Base-by-base conservation (phyloP, 73 alveolate species). In the Breviolum minutum region DNA sequence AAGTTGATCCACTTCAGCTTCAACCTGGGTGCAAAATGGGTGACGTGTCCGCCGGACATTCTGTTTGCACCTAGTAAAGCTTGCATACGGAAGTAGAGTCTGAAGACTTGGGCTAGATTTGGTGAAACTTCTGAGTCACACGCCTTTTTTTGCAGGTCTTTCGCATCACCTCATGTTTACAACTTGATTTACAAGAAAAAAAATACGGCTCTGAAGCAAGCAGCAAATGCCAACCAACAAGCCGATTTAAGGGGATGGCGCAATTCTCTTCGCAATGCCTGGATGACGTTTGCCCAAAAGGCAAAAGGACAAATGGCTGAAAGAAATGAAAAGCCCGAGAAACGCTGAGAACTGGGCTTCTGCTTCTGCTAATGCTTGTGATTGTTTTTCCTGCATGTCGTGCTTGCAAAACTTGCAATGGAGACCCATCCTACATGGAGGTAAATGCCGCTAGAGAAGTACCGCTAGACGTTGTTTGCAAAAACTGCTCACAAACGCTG, bases 1-100 rank as follows among this genome's bases (percentile, higher is more conserved):
- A 74, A 88, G 85, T 60, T 88, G 95, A 69, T 88, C 86, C 26
- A 88, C 95, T 68, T 88, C 95, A 8, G 95, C 95, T 88, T 88
- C 85, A 8, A 88, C 95, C 95, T 88, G 26, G 7, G n/a, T 40
- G 54, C 3, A 8, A n/a, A 71, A 0, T 66, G 16, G 76, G 2
- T 4, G 0, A 66, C 26, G 16, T 20, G 81, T 71, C 81, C 4
- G 76, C 54, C 54, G 54, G 54, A 40, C 54, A 3, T 40, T n/a
- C n/a, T n/a, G n/a, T n/a, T n/a, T n/a, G n/a, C n/a, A n/a, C n/a
- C n/a, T n/a, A n/a, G n/a, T n/a, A n/a, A n/a, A n/a, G 54, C 54
- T 40, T 0, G 54, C 54, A 40, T 40, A 40, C 54, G 3, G 54
- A 40, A 40, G 54, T 40, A 40, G 54, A 40, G 5, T 40, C 54